A percentile compares a stretch with the other conserved stretches of the same genome.
These are phyloP conservation scores for Neurospora cerealis DNA, from an alignment of 495 filamentous ascomycete species.

Conservation along the genomic window DNA sequence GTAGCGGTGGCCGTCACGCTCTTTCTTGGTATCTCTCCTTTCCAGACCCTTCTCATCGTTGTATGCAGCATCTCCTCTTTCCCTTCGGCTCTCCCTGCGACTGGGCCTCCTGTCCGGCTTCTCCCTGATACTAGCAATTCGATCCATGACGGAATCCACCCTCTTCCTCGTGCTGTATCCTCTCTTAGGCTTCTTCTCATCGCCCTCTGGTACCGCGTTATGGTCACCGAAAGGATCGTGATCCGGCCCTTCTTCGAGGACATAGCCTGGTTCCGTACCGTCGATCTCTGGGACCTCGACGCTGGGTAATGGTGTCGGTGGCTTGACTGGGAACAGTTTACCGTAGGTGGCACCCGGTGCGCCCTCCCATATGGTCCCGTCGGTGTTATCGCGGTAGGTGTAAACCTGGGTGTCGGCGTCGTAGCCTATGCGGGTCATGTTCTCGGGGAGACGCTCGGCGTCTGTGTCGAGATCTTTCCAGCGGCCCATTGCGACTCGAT, in stretches of 20 bases:
- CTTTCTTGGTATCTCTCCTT: neutral
- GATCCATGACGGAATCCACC: neutral
- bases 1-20: neutral
- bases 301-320: neutral
- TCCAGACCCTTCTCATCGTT: neutral
- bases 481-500: slow-evolving; percentile 22
- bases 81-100: neutral
- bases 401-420: slow-evolving; percentile 43
- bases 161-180: neutral
- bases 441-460: slow-evolving; percentile 41
- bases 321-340: slow-evolving; percentile 22
- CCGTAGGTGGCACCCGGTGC: slow-evolving; percentile 37
- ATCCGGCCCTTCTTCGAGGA: slow-evolving; percentile 4
- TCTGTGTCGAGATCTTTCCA: slow-evolving; percentile 38
- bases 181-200: neutral
- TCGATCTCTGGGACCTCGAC: neutral
- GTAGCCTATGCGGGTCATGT: slow-evolving; percentile 43
- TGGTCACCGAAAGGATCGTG: neutral
- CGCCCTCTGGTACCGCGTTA: neutral
- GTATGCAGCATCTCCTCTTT: neutral
- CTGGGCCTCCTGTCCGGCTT: neutral
- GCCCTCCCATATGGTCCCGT: slow-evolving; percentile 33
- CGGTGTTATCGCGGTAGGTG: slow-evolving; percentile 32
- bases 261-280: slow-evolving; percentile 1
- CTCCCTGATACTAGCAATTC: neutral